Percentiles rank a stretch among this genome's conserved stretches.
Evolutionary conservation across 1,284 basidiomycete species (phyloP).

Genomic region (Ustilago hordei): DNA sequence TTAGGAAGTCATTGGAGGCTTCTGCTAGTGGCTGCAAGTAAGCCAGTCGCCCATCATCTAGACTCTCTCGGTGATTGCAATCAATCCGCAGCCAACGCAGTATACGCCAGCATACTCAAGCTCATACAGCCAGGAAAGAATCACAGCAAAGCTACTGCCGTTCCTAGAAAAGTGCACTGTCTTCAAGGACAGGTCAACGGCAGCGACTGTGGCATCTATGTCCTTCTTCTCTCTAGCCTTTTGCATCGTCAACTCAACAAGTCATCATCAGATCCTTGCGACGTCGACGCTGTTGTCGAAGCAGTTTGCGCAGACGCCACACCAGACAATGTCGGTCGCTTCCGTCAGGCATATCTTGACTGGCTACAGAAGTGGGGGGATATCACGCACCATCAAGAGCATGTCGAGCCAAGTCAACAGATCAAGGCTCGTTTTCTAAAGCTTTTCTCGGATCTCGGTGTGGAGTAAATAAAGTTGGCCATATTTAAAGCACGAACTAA

Average conservation of each 20-base stretch:
- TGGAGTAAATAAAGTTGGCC: slow-evolving; percentile 21
- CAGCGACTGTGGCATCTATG: slow-evolving; percentile 51
- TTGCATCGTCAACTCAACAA: slow-evolving; percentile 32
- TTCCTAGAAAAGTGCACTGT: slow-evolving; percentile 23
- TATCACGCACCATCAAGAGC: slow-evolving; percentile 39
- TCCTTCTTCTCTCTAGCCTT: slow-evolving; percentile 41
- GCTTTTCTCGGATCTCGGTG: slow-evolving; percentile 47
- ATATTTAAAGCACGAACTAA: slow-evolving; percentile 11
- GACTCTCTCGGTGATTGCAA: slow-evolving; percentile 48
- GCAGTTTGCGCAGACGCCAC: slow-evolving; percentile 20
- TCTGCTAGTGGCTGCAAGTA: slow-evolving; percentile 24
- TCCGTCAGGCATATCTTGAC: slow-evolving; percentile 32
- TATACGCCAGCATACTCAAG: slow-evolving; percentile 19
- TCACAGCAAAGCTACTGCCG: not conserved
- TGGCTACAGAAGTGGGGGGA: slow-evolving; percentile 42
- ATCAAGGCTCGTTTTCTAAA: slow-evolving; percentile 29
- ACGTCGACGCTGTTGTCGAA: slow-evolving; percentile 20
- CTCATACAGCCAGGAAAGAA: slow-evolving; percentile 16
- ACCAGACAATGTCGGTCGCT: slow-evolving; percentile 19
- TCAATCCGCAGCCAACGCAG: slow-evolving; percentile 30
- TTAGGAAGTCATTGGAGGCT: slow-evolving; percentile 44
- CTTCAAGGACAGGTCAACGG: slow-evolving; percentile 35
- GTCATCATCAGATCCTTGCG: slow-evolving; percentile 6
- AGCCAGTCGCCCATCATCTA: slow-evolving; percentile 28
- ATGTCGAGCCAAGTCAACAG: slow-evolving; percentile 27